Evolutionary conservation across 1,139 yeast genomes (phyloP), one percentile per base, ranked within the genome.

Genomic region (Blastobotrys capitulatus): DNA sequence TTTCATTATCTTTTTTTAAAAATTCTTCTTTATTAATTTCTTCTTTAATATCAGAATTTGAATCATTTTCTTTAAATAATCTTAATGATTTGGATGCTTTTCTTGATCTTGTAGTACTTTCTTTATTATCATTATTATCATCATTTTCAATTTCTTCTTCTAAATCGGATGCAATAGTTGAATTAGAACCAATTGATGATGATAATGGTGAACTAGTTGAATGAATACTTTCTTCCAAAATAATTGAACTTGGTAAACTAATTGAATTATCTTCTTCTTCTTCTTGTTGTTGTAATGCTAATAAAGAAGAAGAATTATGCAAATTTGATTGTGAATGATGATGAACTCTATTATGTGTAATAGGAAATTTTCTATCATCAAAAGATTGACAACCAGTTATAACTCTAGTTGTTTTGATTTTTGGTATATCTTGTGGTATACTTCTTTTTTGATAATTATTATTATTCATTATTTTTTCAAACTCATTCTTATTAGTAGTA

Each of bases 1-100:
- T 4, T 39, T 25, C 35, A 15, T 25, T 39, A n/a, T 32, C 46
- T 22, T 4, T 4, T 7, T 22, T 22, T 22, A 5, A 5, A 4
- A 22, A 22, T 22, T 31, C 41, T n/a, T 38, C 26, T 15, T 38
- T 19, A 8, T 26, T 13, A 46, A 45, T 29, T 44, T 16, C 22
- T 22, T 42, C 20, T 36, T 45, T 19, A 29, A 39, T 12, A 27
- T 27, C 29, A n/a, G 22, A 29, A 45, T 16, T 10, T 26, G 43
- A 16, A 37, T 67, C 70, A 49, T 69, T 61, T 43, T 67, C 72
- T 48, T 72, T 67, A 57, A 77, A 77, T 19, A 77, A 63, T 20
- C 79, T 64, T 36, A 77, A 61, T n/a, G 79, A 74, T 45, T 73
- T 66, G 26, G 81, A 77, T 4, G 81, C 81, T 60, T 77, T 77